Evolutionary conservation across 768 basidiomycete genomes (phyloP).

Genomic region (Cystobasidium onofrii): DNA sequence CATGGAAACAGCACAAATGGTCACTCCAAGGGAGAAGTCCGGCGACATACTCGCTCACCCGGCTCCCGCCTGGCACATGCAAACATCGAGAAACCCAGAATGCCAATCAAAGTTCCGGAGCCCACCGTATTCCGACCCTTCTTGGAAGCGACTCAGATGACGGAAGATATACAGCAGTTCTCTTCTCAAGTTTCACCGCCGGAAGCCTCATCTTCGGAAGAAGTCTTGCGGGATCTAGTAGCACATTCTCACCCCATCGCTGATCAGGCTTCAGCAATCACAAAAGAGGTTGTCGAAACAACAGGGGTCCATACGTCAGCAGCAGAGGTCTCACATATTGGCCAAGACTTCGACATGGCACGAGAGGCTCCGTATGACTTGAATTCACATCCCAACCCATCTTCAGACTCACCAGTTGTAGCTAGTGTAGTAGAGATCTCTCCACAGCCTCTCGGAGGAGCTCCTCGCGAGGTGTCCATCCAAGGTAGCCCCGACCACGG

Average conservation of each 20-base stretch:
- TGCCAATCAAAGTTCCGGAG: constrained; percentile 1
- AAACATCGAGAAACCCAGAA: constrained; percentile 13
- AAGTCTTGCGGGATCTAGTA: background rate
- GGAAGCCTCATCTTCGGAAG: background rate
- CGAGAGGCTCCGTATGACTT: no score
- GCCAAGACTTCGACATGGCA: no score
- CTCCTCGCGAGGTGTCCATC: no score
- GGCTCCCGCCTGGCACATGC: constrained; percentile 2
- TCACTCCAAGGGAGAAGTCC: background rate
- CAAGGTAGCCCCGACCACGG: no score
- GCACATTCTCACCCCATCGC: background rate
- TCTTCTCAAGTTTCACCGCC: background rate
- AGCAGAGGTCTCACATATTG: no score
- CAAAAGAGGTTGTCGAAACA: no score
- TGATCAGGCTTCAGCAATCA: background rate
- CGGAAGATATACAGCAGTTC: constrained; percentile 12
- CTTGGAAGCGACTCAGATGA: background rate
- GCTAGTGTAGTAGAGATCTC: no score
- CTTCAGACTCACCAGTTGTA: no score
- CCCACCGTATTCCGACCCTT: background rate
- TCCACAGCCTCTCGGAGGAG: no score
- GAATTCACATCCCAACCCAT: no score
- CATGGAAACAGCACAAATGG: background rate
- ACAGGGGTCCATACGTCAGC: no score
- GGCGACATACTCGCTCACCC: background rate